Conservation (phyloP, 1,139 yeast genomes). For the Scheffersomyces cryptocercus region DNA sequence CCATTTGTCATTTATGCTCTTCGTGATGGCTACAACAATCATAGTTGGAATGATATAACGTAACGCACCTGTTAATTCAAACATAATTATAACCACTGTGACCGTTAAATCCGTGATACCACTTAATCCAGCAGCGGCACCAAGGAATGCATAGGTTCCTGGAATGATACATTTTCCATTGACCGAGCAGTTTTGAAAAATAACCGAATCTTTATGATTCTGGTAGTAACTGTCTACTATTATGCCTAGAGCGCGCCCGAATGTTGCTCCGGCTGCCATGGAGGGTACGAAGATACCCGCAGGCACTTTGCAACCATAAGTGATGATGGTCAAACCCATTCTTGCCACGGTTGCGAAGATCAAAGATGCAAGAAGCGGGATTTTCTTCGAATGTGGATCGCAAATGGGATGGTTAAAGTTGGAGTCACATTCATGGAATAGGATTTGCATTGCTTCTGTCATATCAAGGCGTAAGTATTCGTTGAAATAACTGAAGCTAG, state of each 20-base stretch:
- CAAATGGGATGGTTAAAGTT: constrained; percentile 49
- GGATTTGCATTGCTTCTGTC: constrained; percentile 91
- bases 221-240: constrained; percentile 60
- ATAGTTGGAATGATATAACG: constrained; percentile 89
- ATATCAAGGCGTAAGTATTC: constrained; percentile 80
- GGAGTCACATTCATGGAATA: constrained; percentile 81
- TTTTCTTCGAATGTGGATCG: constrained; percentile 39
- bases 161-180: constrained; percentile 70
- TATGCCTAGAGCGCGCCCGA: constrained; percentile 83
- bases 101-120: constrained; percentile 93
- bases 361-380: constrained; percentile 46
- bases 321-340: constrained; percentile 68
- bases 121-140: constrained; percentile 93
- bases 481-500: constrained; percentile 79
- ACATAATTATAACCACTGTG: constrained; percentile 92
- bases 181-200: constrained; percentile 51
- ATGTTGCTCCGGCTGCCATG: constrained; percentile 94
- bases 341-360: constrained; percentile 73
- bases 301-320: constrained; percentile 92
- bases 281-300: constrained; percentile 97
- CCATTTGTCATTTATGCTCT: constrained; percentile 70
- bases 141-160: constrained; percentile 94
- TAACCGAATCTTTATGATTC: constrained; percentile 34
- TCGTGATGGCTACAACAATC: constrained; percentile 94
- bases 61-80: constrained; percentile 92